Conservation (phyloP, 1,284 basidiomycete genomes). For the Ganoderma lingzhi region DNA sequence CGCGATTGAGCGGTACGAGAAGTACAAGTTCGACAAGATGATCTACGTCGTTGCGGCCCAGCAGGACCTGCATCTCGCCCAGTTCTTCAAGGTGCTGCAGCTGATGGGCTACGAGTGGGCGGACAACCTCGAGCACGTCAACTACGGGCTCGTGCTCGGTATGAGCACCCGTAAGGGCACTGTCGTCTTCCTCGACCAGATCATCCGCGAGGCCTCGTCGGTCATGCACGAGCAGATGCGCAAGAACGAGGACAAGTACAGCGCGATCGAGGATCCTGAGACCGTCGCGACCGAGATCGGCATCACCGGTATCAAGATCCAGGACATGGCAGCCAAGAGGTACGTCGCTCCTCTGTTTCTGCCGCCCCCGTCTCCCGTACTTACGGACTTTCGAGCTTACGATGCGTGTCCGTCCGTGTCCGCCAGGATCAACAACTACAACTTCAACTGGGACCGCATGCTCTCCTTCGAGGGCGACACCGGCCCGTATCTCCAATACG, state of each 20-base stretch:
- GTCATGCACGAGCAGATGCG: slow-evolving; percentile 98
- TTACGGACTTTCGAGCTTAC: slow-evolving; percentile 7
- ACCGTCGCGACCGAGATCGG: slow-evolving; percentile 87
- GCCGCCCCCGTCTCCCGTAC: too few relatives aligned
- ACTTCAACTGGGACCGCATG: slow-evolving; percentile 96
- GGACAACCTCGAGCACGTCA: slow-evolving; percentile 84
- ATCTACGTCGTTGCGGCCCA: slow-evolving; percentile 96
- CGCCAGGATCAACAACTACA: slow-evolving; percentile 93
- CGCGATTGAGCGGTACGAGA: slow-evolving; percentile 91
- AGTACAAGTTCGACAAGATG: slow-evolving; percentile 98
- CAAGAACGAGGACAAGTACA: slow-evolving; percentile 95
- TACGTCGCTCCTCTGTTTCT: too few relatives aligned
- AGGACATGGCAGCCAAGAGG: slow-evolving; percentile 81
- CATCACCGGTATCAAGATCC: slow-evolving; percentile 97
- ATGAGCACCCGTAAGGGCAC: slow-evolving; percentile 99
- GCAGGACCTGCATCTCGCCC: slow-evolving; percentile 92
- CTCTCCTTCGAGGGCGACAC: slow-evolving; percentile 98
- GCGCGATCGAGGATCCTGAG: slow-evolving; percentile 89
- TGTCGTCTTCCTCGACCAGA: slow-evolving; percentile 96
- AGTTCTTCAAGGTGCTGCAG: slow-evolving; percentile 95
- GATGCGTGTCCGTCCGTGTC: neutral
- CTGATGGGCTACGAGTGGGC: slow-evolving; percentile 94
- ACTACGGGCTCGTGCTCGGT: slow-evolving; percentile 92
- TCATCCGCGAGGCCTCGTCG: slow-evolving; percentile 89
- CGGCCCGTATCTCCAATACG: slow-evolving; percentile 95